Conservation (phyloP, 2,329 filamentous ascomycete genomes). For the Colletotrichum echinochloae region DNA sequence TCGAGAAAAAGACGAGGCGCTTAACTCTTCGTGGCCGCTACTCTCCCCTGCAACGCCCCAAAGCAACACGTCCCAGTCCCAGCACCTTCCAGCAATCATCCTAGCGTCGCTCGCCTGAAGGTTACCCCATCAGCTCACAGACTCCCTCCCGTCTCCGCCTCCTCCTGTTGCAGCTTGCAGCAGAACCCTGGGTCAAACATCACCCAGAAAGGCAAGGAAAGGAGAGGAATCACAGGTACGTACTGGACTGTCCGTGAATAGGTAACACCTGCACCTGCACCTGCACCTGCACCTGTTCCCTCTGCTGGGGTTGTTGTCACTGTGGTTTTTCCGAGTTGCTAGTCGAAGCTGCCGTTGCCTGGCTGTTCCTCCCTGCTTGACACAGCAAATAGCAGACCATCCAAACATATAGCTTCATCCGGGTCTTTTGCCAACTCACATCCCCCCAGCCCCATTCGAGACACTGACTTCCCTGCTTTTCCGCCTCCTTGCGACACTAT, state of each 20-base stretch:
- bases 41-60: conserved; percentile 26
- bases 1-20: conserved; percentile 25
- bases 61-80: conserved; percentile 14
- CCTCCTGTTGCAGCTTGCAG: conserved; percentile 40
- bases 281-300: conserved; percentile 6
- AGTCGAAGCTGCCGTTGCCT: conserved; percentile 22
- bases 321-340: conserved; percentile 4
- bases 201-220: conserved; percentile 12
- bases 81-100: conserved; percentile 30
- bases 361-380: conserved; percentile 32
- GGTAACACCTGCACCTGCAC: conserved; percentile 9
- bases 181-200: conserved; percentile 29
- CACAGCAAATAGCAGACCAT: conserved; percentile 1
- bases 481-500: conserved; percentile 41
- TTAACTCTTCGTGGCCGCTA: conserved; percentile 20
- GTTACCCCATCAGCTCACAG: conserved; percentile 32
- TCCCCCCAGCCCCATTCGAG: conserved; percentile 45
- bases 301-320: conserved; percentile 14
- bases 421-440: conserved; percentile 9
- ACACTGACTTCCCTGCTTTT: conserved; percentile 46
- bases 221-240: conserved; percentile 13
- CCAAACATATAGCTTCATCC: conserved; percentile 16
- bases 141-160: conserved; percentile 24
- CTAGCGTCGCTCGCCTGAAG: conserved; percentile 39
- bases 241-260: conserved; percentile 16